These are phyloP conservation scores for Sanghuangporus sanghuang DNA, from an alignment of 1,284 basidiomycete genomes.

Conservation along the genomic window DNA sequence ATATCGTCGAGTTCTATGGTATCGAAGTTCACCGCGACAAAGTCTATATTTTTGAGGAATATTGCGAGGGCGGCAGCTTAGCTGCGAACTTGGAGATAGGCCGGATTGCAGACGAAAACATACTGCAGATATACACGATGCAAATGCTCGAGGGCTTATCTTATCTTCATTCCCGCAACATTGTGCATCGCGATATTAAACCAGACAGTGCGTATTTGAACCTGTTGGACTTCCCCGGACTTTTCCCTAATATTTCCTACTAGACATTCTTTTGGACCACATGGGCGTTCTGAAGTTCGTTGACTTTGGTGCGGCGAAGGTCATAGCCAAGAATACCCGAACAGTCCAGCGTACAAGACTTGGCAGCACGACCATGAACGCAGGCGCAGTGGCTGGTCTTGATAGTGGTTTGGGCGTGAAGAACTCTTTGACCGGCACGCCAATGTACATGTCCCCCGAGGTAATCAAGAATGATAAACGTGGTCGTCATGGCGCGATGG, in stretches of 20 bases:
- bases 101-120: conserved; percentile 93
- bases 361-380: conserved; percentile 25
- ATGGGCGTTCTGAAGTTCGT: conserved; percentile 95
- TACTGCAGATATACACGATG: conserved; percentile 94
- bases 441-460: conserved; percentile 99
- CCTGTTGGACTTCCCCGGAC: neutral
- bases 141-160: conserved; percentile 95
- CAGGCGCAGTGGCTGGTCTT: conserved; percentile 26
- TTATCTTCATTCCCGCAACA: conserved; percentile 90
- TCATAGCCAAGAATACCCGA: conserved; percentile 90
- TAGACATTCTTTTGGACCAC: conserved; percentile 94
- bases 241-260: conserved; percentile 19
- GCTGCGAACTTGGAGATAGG: conserved; percentile 91
- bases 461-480: conserved; percentile 91
- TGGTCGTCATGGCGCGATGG: conserved; percentile 93
- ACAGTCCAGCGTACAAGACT: conserved; percentile 68
- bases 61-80: conserved; percentile 94
- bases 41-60: conserved; percentile 99
- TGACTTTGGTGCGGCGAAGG: conserved; percentile 98
- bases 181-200: conserved; percentile 97
- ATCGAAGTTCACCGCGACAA: conserved; percentile 99
- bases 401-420: conserved; percentile 53
- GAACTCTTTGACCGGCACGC: conserved; percentile 92
- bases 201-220: conserved; percentile 82
- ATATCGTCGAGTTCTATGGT: conserved; percentile 98